Percentiles rank a stretch among this genome's conserved stretches.
phyloP scores from a whole-genome alignment of 2,329 filamentous ascomycete species.

The Neofusicoccum parvum region DNA sequence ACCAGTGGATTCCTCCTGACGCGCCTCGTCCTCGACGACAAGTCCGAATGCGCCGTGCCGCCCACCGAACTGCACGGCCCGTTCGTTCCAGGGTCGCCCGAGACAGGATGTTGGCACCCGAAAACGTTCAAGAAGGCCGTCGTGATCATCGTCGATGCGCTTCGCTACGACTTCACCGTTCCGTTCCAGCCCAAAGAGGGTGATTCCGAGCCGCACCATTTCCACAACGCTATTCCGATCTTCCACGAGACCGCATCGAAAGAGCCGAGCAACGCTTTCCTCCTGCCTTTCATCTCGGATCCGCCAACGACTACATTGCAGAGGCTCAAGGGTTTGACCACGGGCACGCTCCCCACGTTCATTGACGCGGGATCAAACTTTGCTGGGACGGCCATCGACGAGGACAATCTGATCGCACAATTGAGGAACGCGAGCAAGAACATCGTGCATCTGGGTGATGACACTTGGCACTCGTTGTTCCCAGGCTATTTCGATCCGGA shows the following conservation, averaged over 20 bases:
- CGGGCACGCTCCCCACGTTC: conserved; percentile 92
- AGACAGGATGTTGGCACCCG: conserved; percentile 90
- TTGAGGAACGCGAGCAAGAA: conserved; percentile 67
- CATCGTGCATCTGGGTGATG: conserved; percentile 93
- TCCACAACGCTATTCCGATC: conserved; percentile 85
- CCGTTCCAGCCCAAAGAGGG: conserved; percentile 64
- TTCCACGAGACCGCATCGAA: conserved; percentile 79
- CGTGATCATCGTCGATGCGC: conserved; percentile 85
- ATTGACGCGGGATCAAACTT: conserved; percentile 94
- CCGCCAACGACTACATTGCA: conserved; percentile 93
- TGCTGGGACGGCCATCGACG: conserved; percentile 90
- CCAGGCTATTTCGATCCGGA: conserved; percentile 89
- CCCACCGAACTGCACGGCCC: conserved; percentile 58
- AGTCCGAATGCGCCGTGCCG: conserved; percentile 73
- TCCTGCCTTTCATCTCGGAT: conserved; percentile 94
- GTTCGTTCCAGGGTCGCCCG: conserved; percentile 41
- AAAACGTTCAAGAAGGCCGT: conserved; percentile 92
- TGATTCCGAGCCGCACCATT: conserved; percentile 59
- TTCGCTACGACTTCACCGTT: conserved; percentile 95
- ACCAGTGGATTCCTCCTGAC: conserved; percentile 94
- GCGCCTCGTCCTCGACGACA: conserved; percentile 75
- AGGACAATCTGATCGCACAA: conserved; percentile 77
- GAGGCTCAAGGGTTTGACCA: conserved; percentile 89
- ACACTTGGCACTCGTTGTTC: conserved; percentile 94
- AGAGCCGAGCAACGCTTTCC: conserved; percentile 78